A percentile compares a stretch with the other conserved stretches of the same genome.
phyloP scores from a whole-genome alignment of 257 asterid species.

The Scutellaria barbata region DNA sequence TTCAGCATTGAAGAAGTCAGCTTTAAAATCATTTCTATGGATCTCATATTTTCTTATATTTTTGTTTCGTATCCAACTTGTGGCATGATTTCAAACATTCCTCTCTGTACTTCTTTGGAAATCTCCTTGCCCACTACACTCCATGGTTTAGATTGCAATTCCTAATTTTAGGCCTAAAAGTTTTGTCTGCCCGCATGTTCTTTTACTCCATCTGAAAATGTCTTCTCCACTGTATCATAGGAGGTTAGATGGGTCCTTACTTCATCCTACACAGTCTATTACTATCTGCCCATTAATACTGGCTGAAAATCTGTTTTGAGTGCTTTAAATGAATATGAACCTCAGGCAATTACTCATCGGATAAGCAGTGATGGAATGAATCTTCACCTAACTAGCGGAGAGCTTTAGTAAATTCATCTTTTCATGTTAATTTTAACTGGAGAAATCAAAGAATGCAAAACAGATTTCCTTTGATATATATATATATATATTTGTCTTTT shows the following conservation, averaged over 20 bases:
- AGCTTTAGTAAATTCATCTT: no score
- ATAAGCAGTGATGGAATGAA: no score
- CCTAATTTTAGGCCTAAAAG: background rate
- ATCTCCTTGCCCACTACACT: background rate
- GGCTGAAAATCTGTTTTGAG: background rate
- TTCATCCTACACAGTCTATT: background rate
- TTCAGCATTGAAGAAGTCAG: background rate
- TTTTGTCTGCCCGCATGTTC: background rate
- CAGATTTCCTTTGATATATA: no score
- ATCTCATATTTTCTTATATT: slow-evolving; percentile 9
- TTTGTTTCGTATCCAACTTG: background rate
- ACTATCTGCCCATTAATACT: background rate
- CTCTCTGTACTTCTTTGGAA: slow-evolving; percentile 12
- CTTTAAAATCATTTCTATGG: background rate
- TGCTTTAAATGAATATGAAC: background rate
- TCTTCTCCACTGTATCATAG: background rate
- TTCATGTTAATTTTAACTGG: no score
- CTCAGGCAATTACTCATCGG: background rate
- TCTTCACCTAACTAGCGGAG: no score
- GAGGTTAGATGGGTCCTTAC: background rate
- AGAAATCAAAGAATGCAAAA: no score
- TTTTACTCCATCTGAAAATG: background rate
- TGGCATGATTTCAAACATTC: background rate
- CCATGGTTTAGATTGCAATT: background rate
- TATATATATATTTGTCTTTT: no score